These are phyloP conservation scores for Solanum habrochaites DNA, from an alignment of 257 asterid genomes.

Conservation along the genomic window DNA sequence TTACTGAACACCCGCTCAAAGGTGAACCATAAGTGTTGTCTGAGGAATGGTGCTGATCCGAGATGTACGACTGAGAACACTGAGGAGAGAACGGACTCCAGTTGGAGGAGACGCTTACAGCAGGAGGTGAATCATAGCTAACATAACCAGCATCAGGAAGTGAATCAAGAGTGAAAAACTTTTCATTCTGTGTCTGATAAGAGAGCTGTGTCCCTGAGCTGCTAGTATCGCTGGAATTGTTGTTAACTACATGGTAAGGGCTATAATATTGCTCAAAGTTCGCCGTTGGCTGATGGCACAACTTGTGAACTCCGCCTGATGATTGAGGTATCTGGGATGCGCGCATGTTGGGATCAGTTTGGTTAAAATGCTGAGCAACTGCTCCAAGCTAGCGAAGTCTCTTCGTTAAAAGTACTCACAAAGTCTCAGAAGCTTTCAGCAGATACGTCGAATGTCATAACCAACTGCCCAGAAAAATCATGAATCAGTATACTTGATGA, in stretches of 20 bases:
- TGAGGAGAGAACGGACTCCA: constrained; percentile 78
- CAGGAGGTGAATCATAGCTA: constrained; percentile 49
- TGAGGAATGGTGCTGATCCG: constrained; percentile 45
- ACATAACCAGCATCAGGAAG: constrained; percentile 37
- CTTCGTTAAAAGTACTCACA: background rate
- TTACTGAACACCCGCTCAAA: constrained; percentile 74
- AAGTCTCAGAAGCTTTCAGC: background rate
- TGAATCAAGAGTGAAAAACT: constrained; percentile 80
- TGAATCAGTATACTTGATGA: background rate
- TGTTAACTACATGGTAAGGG: constrained; percentile 42
- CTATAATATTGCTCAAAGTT: constrained; percentile 33
- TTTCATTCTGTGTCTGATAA: constrained; percentile 37
- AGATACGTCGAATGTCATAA: background rate
- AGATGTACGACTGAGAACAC: constrained; percentile 56
- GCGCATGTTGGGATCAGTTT: constrained; percentile 34
- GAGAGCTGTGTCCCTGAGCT: constrained; percentile 45
- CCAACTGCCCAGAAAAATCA: background rate
- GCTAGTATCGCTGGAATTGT: constrained; percentile 20
- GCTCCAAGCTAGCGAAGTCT: background rate
- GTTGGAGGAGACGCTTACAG: constrained; percentile 45
- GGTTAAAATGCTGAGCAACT: background rate
- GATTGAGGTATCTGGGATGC: constrained; percentile 47
- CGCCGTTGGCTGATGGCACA: constrained; percentile 36
- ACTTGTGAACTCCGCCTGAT: constrained; percentile 29
- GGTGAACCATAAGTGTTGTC: constrained; percentile 69